A percentile compares a stretch with the other conserved stretches of the same genome.
These are phyloP conservation scores for Hibiscus mutabilis DNA, from an alignment of 345 rosid genomes.

Conservation along the genomic window DNA sequence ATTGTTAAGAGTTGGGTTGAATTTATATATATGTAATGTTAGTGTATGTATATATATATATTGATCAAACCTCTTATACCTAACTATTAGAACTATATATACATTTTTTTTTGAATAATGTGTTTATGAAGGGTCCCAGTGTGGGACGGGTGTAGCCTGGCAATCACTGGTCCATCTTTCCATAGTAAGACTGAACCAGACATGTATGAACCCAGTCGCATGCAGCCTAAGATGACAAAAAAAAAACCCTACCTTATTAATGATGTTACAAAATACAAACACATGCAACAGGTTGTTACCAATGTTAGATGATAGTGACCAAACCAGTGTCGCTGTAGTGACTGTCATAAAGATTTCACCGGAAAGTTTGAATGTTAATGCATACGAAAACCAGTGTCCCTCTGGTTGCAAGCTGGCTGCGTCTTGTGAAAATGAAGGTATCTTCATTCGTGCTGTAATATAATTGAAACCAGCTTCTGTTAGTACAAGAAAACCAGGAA, in stretches of 20 bases:
- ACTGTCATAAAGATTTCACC: background rate
- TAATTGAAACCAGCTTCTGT: too few species aligned
- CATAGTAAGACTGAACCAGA: slow-evolving; percentile 22
- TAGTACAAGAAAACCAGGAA: too few species aligned
- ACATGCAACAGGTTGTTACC: background rate
- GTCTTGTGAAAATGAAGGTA: too few species aligned
- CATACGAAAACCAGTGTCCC: too few species aligned
- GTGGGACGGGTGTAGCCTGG: slow-evolving; percentile 25
- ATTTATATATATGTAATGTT: too few species aligned
- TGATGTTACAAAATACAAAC: background rate
- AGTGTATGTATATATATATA: too few species aligned
- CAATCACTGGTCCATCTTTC: slow-evolving; percentile 25
- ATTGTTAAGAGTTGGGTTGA: too few species aligned
- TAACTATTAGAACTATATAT: too few species aligned
- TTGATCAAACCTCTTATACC: too few species aligned
- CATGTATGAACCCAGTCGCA: slow-evolving; percentile 27
- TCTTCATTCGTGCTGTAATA: too few species aligned
- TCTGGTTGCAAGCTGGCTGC: too few species aligned
- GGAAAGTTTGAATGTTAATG: background rate
- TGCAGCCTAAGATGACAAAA: background rate
- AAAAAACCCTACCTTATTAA: background rate
- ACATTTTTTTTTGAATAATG: background rate
- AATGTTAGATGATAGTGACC: slow-evolving; percentile 2
- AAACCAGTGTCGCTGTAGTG: background rate
- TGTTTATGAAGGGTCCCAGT: slow-evolving; percentile 24